phyloP scores from a whole-genome alignment of 2,329 filamentous ascomycete species.

The Fusarium phyllophilum region DNA sequence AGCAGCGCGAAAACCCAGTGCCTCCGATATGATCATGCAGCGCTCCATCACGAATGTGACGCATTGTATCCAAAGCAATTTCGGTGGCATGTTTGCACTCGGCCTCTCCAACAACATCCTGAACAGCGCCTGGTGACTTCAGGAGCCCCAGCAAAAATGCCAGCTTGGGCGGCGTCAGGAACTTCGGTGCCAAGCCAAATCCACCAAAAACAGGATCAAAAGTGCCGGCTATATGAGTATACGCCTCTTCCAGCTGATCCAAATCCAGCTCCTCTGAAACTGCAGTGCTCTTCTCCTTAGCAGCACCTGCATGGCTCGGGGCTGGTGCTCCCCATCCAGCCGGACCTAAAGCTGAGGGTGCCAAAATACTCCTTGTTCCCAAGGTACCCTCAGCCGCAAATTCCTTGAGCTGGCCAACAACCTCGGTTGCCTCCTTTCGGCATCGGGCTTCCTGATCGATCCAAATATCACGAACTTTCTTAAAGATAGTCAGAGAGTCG shows the following conservation, averaged over 20 bases:
- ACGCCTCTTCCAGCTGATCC: slow-evolving; percentile 91
- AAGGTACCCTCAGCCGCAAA: slow-evolving; percentile 90
- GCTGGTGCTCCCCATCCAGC: slow-evolving; percentile 47
- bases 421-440: slow-evolving; percentile 83
- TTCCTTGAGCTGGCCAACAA: slow-evolving; percentile 81
- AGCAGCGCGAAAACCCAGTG: slow-evolving; percentile 75
- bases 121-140: slow-evolving; percentile 75
- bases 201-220: slow-evolving; percentile 84
- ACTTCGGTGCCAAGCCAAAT: slow-evolving; percentile 86
- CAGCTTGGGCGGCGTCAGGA: slow-evolving; percentile 87
- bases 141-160: slow-evolving; percentile 81
- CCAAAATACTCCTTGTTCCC: slow-evolving; percentile 53
- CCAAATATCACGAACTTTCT: slow-evolving; percentile 82
- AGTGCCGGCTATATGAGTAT: slow-evolving; percentile 80
- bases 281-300: slow-evolving; percentile 37
- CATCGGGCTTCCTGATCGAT: slow-evolving; percentile 84
- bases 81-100: slow-evolving; percentile 78
- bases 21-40: slow-evolving; percentile 66
- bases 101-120: slow-evolving; percentile 85
- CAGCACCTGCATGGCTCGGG: slow-evolving; percentile 38
- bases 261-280: slow-evolving; percentile 80
- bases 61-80: slow-evolving; percentile 84
- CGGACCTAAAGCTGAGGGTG: slow-evolving; percentile 44
- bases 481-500: slow-evolving; percentile 84
- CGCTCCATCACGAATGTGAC: slow-evolving; percentile 72